These are phyloP conservation scores for Carpinus fangiana DNA, from an alignment of 306 rosid species.

Conservation along the genomic window DNA sequence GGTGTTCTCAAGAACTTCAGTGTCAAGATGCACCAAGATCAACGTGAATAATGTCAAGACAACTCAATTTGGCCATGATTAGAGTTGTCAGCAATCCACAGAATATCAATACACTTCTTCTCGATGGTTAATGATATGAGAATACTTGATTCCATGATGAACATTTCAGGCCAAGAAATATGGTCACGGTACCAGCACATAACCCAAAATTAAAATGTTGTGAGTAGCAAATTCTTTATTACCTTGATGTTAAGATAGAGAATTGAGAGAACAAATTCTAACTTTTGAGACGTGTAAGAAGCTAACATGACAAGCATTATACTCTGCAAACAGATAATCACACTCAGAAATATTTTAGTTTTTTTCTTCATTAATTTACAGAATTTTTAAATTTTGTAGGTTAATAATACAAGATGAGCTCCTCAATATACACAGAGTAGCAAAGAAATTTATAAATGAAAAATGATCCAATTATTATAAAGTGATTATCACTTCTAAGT, in stretches of 20 bases:
- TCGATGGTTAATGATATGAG: not conserved
- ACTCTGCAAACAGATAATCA: not conserved
- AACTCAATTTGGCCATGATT: not conserved
- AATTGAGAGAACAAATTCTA: not conserved
- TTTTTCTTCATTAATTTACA: not conserved
- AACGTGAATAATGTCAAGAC: not conserved
- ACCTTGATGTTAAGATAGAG: not conserved
- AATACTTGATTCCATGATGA: not conserved
- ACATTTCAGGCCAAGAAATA: not conserved
- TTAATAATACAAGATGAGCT: not conserved
- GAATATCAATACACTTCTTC: not conserved
- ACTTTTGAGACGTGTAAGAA: not conserved
- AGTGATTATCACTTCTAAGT: not conserved
- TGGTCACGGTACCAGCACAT: not conserved
- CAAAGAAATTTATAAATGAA: not conserved
- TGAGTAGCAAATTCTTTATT: not conserved
- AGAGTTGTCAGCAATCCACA: not conserved
- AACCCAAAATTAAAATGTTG: not conserved
- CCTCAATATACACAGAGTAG: not conserved
- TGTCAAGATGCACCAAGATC: not conserved
- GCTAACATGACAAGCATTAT: not conserved
- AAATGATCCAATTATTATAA: too few relatives aligned
- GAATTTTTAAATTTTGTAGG: not conserved
- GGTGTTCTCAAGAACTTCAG: not conserved
- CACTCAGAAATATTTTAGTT: not conserved